Evolutionary conservation across 331 rosid genomes (phyloP), one percentile per base, ranked within the genome.

Genomic region (Erythrophleum ivorense): DNA sequence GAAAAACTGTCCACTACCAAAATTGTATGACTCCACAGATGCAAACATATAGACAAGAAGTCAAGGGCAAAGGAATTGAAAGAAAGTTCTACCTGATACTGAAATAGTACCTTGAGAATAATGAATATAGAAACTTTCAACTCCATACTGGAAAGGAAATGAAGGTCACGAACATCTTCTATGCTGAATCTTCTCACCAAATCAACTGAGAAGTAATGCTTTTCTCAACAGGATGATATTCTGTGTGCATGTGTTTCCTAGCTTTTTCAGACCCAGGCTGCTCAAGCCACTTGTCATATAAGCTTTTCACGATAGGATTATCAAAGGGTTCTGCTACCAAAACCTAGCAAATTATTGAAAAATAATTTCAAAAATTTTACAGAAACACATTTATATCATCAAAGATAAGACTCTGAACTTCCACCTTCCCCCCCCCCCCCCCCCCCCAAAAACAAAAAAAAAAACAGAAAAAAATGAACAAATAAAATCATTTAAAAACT

Each of bases 191-290:
- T 38, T 77, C 75, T 89, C 88, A 96, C 99, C 99, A 96, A 86
- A 91, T 88, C 86, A 96, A 88, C 88, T 93, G 98, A 65, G 99
- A 87, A 80, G 97, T 88, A 68, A 93, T 84, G 89, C 97, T 93
- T 91, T 95, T 95, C 71, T 89, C 91, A 72, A 96, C 77, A 49
- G 90, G 92, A 79, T 91, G 98, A 78, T 96, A 96, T 72, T 88
- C 92, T 62, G 97, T 96, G 85, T 88, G 97, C 88, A 91, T 70
- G 82, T 87, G 80, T 75, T 85, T 90, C 89, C 83, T 88, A 13
- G 99, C 97, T 85, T 93, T 91, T 83, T 92, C 95, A 14, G 98
- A 96, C 48, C 97, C 97, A 59, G 98, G 94, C 78, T 89, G 88
- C 86, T 69, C 92, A 73, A 93, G 97, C 99, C 98, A 94, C 81